Conservation (phyloP, 116 monocot species). For the Papilionanthe hybrid region DNA sequence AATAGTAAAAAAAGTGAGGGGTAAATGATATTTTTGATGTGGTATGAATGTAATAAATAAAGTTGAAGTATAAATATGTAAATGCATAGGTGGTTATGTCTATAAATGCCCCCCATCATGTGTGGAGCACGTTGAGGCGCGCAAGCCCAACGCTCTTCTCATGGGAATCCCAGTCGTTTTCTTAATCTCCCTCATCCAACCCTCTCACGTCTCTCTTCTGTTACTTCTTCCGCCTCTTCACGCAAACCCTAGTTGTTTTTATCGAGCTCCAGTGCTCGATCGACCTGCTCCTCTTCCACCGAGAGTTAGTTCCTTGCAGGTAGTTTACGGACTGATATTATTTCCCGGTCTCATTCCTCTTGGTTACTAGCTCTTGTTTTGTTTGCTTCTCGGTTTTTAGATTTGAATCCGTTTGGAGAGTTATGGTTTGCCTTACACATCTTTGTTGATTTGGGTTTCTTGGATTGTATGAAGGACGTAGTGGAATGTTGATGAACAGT, state of each 20-base stretch:
- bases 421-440: too few relatives aligned
- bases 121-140: not conserved
- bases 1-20: too few relatives aligned
- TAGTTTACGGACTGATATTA: not conserved
- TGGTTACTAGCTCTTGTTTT: not conserved
- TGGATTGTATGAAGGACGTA: too few relatives aligned
- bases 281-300: too few relatives aligned
- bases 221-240: not conserved
- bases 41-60: too few relatives aligned
- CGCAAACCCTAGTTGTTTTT: not conserved
- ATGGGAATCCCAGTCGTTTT: conserved; percentile 1
- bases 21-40: too few relatives aligned
- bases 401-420: too few relatives aligned
- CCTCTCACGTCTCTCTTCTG: not conserved
- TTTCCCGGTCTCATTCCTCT: not conserved
- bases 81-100: too few relatives aligned
- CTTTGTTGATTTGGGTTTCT: too few relatives aligned
- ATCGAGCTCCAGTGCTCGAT: not conserved
- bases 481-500: not conserved
- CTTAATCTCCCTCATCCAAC: not conserved
- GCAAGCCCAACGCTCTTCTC: not conserved
- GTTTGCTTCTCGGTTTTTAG: not conserved
- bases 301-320: not conserved
- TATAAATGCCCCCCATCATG: too few relatives aligned
- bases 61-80: too few relatives aligned